phyloP scores from a whole-genome alignment of 179 eudicot genomes.

The Kewa caespitosa region DNA sequence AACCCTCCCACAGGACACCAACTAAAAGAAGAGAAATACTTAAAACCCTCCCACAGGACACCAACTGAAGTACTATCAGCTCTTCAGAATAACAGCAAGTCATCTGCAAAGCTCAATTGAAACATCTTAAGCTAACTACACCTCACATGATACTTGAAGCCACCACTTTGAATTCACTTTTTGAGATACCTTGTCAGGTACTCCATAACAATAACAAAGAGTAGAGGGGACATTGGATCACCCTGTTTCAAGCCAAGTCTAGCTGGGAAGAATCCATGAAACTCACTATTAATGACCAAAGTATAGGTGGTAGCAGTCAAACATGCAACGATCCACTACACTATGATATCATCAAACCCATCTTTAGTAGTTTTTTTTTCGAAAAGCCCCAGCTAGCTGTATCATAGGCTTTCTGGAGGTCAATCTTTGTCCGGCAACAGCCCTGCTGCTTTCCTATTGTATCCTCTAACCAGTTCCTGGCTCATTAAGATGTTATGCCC shows the following conservation, averaged over 20 bases:
- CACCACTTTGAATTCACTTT: neutral
- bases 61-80: neutral
- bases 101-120: neutral
- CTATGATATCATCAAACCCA: neutral
- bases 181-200: neutral
- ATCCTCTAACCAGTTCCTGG: neutral
- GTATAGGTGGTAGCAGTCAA: neutral
- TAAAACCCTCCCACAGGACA: neutral
- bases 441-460: neutral
- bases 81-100: neutral
- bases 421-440: neutral
- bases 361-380: too few species aligned
- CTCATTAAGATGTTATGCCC: neutral
- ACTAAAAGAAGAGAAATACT: too few species aligned
- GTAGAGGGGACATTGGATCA: too few species aligned
- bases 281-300: neutral
- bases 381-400: neutral
- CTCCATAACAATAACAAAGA: neutral
- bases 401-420: slow-evolving; percentile 3
- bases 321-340: neutral
- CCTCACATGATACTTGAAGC: neutral
- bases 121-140: neutral
- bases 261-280: neutral
- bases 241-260: neutral
- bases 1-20: too few species aligned